Evolutionary conservation across 1,284 basidiomycete genomes (phyloP).

Genomic region (Farysia itapuensis): DNA sequence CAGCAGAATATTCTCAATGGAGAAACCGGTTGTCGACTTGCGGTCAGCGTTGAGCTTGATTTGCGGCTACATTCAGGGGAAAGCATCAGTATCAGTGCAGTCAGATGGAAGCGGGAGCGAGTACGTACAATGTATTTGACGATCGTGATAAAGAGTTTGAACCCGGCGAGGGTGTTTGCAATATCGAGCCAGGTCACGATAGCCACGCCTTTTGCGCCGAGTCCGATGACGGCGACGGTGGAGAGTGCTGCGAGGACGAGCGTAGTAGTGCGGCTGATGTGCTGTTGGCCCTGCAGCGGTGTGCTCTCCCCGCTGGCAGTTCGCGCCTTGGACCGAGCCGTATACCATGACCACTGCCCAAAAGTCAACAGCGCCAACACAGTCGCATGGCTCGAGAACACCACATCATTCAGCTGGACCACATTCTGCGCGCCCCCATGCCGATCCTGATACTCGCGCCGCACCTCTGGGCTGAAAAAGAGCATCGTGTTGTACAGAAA

Average conservation of each 20-base stretch:
- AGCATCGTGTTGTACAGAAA: constrained; percentile 36
- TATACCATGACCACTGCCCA: not conserved
- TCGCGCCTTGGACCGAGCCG: too few species aligned
- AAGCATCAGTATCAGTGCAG: too few species aligned
- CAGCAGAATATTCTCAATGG: constrained; percentile 60
- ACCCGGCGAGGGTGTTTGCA: constrained; percentile 45
- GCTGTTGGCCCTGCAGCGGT: too few species aligned
- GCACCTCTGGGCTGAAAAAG: constrained; percentile 21
- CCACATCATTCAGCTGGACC: constrained; percentile 43
- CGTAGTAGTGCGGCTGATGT: too few species aligned
- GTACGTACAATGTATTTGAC: constrained; percentile 59
- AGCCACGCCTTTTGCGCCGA: constrained; percentile 4
- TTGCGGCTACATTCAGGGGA: too few species aligned
- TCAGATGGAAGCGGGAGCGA: too few species aligned
- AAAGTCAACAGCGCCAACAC: constrained; percentile 17
- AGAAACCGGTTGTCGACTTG: constrained; percentile 60
- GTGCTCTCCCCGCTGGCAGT: too few species aligned
- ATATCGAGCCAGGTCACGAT: constrained; percentile 25
- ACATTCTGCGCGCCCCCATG: constrained; percentile 37
- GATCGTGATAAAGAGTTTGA: constrained; percentile 61
- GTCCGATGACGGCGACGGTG: constrained; percentile 4
- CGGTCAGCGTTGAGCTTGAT: constrained; percentile 58
- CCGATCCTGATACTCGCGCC: constrained; percentile 26
- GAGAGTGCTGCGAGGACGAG: constrained; percentile 5
- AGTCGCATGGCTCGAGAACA: constrained; percentile 40